These are phyloP conservation scores for Ceratocystis smalleyi DNA, from an alignment of 2,329 filamentous ascomycete species.

Conservation along the genomic window DNA sequence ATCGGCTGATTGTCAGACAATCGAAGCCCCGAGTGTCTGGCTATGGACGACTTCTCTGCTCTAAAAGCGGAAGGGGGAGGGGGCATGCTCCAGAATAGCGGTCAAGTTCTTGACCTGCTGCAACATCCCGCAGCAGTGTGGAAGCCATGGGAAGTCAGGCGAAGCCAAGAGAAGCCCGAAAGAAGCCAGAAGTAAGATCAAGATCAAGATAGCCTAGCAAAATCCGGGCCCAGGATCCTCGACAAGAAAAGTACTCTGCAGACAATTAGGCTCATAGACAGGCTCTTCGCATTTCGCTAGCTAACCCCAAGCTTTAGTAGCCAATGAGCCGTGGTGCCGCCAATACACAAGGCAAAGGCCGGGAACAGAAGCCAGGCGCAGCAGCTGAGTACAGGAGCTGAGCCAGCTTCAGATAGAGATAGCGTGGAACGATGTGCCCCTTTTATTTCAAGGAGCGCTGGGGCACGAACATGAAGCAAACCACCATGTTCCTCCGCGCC, in stretches of 20 bases:
- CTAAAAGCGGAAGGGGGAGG: not conserved
- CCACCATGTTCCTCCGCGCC: not conserved
- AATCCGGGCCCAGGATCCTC: not conserved
- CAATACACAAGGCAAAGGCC: not conserved
- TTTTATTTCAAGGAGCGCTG: not conserved
- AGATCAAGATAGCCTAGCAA: not conserved
- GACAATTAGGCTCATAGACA: not conserved
- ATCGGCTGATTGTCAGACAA: not conserved
- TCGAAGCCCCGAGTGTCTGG: not conserved
- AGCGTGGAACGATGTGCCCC: not conserved
- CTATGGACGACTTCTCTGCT: not conserved
- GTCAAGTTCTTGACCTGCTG: not conserved
- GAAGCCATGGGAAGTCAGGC: not conserved
- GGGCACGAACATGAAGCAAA: not conserved
- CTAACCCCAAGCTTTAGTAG: not conserved
- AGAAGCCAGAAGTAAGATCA: not conserved
- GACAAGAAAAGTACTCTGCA: not conserved
- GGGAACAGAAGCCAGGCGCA: too few species aligned
- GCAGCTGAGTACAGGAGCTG: not conserved
- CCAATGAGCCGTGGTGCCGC: not conserved
- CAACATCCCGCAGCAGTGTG: not conserved
- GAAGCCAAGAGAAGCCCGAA: not conserved
- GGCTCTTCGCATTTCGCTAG: not conserved
- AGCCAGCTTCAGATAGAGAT: not conserved
- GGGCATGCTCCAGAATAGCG: not conserved